phyloP scores from a whole-genome alignment of 257 asterid genomes.

The Rubia yunnanensis region DNA sequence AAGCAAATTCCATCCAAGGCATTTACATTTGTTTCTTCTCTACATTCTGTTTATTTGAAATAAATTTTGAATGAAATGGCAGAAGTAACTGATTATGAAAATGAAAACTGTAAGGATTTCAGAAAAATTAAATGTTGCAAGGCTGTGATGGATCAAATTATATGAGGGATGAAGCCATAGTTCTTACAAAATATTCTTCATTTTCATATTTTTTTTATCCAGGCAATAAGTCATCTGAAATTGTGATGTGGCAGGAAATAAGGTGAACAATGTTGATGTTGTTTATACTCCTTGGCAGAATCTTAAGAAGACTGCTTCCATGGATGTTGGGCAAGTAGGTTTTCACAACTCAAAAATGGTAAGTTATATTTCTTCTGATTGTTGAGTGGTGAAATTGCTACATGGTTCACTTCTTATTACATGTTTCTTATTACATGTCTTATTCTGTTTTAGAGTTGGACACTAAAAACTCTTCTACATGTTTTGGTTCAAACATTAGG shows the following conservation, averaged over 20 bases:
- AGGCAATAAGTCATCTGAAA: background rate
- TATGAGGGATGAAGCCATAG: background rate
- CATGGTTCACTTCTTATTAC: constrained; percentile 3
- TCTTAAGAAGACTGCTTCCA: constrained; percentile 90
- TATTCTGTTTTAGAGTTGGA: constrained; percentile 10
- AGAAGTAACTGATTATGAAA: background rate
- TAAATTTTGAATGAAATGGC: background rate
- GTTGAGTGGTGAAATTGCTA: background rate
- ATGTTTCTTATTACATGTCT: no score
- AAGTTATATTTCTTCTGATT: constrained; percentile 19
- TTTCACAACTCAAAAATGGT: constrained; percentile 86
- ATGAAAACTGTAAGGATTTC: background rate
- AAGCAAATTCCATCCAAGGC: constrained; percentile 99
- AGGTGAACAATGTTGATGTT: constrained; percentile 82
- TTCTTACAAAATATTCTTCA: background rate
- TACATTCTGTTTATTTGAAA: background rate
- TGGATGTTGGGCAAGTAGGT: constrained; percentile 99
- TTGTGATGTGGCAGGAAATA: constrained; percentile 57
- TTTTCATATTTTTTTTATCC: background rate
- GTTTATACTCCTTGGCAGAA: constrained; percentile 99
- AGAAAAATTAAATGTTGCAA: background rate
- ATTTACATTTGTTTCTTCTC: constrained; percentile 12
- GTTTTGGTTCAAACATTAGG: constrained; percentile 33
- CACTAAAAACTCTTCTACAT: constrained; percentile 9
- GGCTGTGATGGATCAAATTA: background rate